Base-by-base conservation (phyloP, 768 basidiomycete genomes). In the Lentinula raphanica region DNA sequence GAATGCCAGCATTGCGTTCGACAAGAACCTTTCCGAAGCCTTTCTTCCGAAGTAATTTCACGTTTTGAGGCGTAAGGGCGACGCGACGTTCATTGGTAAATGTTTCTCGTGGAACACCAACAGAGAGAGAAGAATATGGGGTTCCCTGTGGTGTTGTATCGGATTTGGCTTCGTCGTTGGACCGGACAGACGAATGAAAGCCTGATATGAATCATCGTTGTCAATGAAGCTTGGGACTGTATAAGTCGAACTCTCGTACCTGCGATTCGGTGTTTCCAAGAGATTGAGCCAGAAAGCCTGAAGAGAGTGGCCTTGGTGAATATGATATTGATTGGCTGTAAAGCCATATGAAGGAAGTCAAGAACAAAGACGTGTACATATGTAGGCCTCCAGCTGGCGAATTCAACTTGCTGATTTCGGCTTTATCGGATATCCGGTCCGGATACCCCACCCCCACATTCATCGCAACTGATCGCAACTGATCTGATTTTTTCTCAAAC, bases 81-180 rank as follows among this genome's bases (percentile, higher is more conserved):
- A 94, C 91, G 54, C 92, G 84, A 49, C 86, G 79, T 68, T 94
- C 92, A 60, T 86, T 82, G 3, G 87, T 86, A 66, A 82, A 92
- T 42, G 80, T 78, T 72, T 94, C 92, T 54, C 79, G 79, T 12
- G 92, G 90, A 17, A 90, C 81, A 25, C 92, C 92, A 57, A 94
- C 78, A 7, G 80, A 83, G 36, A 94, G 75, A 19, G 83, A 80
- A 2, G 88, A 80, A 70, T 92, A 94, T 35, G 89, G 86, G 25
- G 72, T 69, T 25, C 78, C 75, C 63, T 73, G 65, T 39, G 63
- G 67, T 27, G 3, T 2, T 32, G 17, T 12, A 32, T 51, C 13
- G 13, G 25, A 40, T 44, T 59, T 49, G 19, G 23, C 54, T 9
- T 49, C 44, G 7, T 59, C 38, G 15, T 38, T 25, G 23, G 15